Base-by-base conservation (phyloP, 257 asterid species). In the Gynochthodes officinalis region DNA sequence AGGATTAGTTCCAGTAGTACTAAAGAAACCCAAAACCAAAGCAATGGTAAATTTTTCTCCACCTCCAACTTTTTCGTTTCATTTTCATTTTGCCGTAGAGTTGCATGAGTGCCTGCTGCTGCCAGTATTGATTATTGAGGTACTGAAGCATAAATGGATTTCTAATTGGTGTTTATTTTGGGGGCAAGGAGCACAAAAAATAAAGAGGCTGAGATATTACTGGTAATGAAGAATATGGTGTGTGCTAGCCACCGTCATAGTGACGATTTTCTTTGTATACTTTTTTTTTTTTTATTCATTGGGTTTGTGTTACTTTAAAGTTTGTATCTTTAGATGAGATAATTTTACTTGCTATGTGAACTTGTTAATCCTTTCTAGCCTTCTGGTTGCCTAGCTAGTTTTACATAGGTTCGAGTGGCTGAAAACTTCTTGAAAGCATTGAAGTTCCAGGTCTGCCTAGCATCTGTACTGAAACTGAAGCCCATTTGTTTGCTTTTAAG, bases 1-100 rank as follows among this genome's bases (percentile, higher is more conserved):
- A 82, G 82, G 80, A 71, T 89, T 84, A 77, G 77, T 82, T 79
- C 77, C 35, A 86, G 97, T 75, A 84, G 86, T 78, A 33, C 74
- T 40, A 84, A 81, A 71, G 92, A 81, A 11, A 62, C 78, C 50
- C 89, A 77, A 52, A 84, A 79, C 74, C 89, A 72, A 64, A 86
- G 79, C 81, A 90, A 85, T 13, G 92, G 97, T 82, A 75, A 75
- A 74, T 50, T 2, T 28, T 66, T 18, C 30, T 11, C 13, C 37
- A 44, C 68, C 39, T 66, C 8, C 50, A 23, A 12, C 42, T n/a
- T 39, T 37, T 53, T 19, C 12, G 0, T 54, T 65, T 64, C 3
- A 35, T 50, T 60, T 49, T 9, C 10, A 44, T 11, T 63, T 46
- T 46, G 50, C 50, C 16, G 50, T 13, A 4, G 43, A n/a, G 50